phyloP scores from a whole-genome alignment of 352 stramenopile species.

The Phytopythium helicoides region DNA sequence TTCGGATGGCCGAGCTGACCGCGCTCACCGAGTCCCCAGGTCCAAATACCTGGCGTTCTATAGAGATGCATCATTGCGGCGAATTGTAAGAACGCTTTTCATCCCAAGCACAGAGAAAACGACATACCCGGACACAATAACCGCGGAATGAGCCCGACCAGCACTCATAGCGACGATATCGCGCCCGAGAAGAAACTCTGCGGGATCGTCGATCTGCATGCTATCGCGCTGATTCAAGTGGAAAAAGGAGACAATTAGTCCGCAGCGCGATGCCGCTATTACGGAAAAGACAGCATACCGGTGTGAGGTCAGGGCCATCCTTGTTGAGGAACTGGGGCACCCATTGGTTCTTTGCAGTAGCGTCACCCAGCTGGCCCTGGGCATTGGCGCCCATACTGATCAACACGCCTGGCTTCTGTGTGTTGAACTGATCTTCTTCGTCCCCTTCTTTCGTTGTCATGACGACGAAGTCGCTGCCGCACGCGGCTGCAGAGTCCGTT shows the following conservation, averaged over 20 bases:
- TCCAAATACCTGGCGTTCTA: conserved; percentile 70
- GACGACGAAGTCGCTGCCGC: conserved; percentile 67
- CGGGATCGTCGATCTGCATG: conserved; percentile 57
- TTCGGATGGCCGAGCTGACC: conserved; percentile 71
- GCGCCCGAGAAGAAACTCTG: conserved; percentile 69
- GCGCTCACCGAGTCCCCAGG: conserved; percentile 73
- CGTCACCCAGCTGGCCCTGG: conserved; percentile 67
- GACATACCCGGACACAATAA: conserved; percentile 46
- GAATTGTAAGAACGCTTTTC: too few species aligned
- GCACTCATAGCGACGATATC: conserved; percentile 58
- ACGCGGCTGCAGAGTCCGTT: conserved; percentile 25
- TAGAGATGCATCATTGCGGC: neutral
- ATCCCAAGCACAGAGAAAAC: too few species aligned
- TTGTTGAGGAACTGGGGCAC: conserved; percentile 79
- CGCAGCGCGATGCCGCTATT: neutral
- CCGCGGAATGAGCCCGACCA: conserved; percentile 58
- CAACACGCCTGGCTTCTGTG: conserved; percentile 68
- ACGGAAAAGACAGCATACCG: conserved; percentile 18
- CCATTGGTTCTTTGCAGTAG: conserved; percentile 77
- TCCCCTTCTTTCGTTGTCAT: conserved; percentile 66
- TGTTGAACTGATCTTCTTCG: conserved; percentile 77
- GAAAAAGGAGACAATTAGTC: neutral
- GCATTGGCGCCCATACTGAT: conserved; percentile 81
- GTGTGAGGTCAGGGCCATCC: conserved; percentile 51
- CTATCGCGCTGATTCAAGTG: conserved; percentile 30